phyloP scores from a whole-genome alignment of 2,329 filamentous ascomycete genomes.

The Colletotrichum zoysiae region DNA sequence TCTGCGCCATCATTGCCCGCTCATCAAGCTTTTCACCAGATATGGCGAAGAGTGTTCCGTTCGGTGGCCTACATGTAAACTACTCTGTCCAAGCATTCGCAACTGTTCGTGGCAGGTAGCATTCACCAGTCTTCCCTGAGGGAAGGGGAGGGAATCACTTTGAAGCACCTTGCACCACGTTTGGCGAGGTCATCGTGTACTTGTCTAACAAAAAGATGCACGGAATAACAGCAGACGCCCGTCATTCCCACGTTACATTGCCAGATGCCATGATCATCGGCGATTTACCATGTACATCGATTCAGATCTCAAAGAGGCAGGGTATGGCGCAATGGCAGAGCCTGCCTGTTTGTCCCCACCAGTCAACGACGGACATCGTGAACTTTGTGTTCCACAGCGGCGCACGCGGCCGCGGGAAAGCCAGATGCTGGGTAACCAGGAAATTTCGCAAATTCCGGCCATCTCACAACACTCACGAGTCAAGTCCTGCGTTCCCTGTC shows the following conservation, averaged over 20 bases:
- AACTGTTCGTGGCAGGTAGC: background rate
- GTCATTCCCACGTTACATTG: slow-evolving; percentile 18
- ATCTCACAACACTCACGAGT: slow-evolving; percentile 10
- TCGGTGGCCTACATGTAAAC: background rate
- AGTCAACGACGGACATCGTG: slow-evolving; percentile 4
- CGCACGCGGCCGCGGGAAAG: background rate
- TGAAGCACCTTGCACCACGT: background rate
- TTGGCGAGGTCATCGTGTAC: slow-evolving; percentile 3
- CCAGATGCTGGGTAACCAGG: slow-evolving; percentile 1
- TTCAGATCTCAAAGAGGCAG: slow-evolving; percentile 9
- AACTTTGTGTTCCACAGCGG: slow-evolving; percentile 15
- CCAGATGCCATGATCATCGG: slow-evolving; percentile 13
- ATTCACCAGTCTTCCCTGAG: background rate
- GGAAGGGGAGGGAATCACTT: background rate
- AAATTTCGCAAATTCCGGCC: slow-evolving; percentile 14
- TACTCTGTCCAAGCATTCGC: too few relatives aligned
- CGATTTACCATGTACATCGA: background rate
- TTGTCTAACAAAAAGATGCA: background rate
- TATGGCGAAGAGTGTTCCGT: background rate
- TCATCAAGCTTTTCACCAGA: slow-evolving; percentile 10
- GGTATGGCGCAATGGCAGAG: slow-evolving; percentile 1
- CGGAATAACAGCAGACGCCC: slow-evolving; percentile 16
- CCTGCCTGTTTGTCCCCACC: background rate
- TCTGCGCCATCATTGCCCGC: slow-evolving; percentile 9
- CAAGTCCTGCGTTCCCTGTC: slow-evolving; percentile 1